phyloP scores from a whole-genome alignment of 2,329 filamentous ascomycete genomes.

The Sarocladium kiliense region DNA sequence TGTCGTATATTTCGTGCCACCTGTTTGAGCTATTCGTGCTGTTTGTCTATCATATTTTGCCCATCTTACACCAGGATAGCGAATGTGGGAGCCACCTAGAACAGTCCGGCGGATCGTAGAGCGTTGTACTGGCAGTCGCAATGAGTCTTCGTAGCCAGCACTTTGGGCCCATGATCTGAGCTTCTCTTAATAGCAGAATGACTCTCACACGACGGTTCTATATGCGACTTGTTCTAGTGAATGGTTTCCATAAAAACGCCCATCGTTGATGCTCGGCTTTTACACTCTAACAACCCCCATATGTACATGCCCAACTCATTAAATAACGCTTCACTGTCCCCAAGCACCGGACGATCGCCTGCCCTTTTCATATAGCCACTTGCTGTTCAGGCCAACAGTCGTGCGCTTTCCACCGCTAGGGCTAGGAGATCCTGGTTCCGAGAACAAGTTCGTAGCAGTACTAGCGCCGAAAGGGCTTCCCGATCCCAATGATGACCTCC shows the following conservation, averaged over 20 bases:
- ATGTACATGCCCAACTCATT: not conserved
- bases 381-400: constrained; percentile 78
- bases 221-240: too few relatives aligned
- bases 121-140: too few relatives aligned
- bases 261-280: not conserved
- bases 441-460: constrained; percentile 42
- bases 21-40: too few relatives aligned
- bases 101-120: too few relatives aligned
- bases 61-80: too few relatives aligned
- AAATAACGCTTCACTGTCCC: constrained; percentile 22
- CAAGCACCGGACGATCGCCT: constrained; percentile 47
- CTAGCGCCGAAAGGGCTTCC: constrained; percentile 46
- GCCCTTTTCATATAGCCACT: constrained; percentile 90
- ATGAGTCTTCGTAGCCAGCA: too few relatives aligned
- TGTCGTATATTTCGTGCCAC: too few relatives aligned
- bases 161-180: too few relatives aligned
- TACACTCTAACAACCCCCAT: not conserved
- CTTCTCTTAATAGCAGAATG: too few relatives aligned
- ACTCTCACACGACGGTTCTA: too few relatives aligned
- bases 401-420: constrained; percentile 62
- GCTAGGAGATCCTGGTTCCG: constrained; percentile 64
- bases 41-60: too few relatives aligned
- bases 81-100: too few relatives aligned
- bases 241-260: not conserved
- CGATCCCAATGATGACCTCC: constrained; percentile 55